Evolutionary conservation across 1,284 basidiomycete genomes (phyloP).

Genomic region (Trichosporon sp.): DNA sequence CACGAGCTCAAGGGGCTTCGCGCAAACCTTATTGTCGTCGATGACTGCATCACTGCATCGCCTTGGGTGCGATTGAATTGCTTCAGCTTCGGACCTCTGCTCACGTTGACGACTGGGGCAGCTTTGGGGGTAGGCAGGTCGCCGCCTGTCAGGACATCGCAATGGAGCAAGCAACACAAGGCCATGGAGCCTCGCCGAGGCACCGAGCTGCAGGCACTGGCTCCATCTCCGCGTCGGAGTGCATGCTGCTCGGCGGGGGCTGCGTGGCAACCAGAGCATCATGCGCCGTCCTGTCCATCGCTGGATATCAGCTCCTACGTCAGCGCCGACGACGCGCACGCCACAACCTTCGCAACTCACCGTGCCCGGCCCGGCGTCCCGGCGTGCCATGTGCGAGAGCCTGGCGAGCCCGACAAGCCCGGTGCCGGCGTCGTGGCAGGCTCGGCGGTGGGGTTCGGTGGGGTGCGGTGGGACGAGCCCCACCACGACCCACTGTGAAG

Average conservation of each 20-base stretch:
- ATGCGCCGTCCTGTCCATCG: not conserved
- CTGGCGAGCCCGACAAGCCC: no score
- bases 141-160: not conserved
- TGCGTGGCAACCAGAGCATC: not conserved
- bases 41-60: constrained; percentile 2
- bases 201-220: not conserved
- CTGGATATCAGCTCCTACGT: not conserved
- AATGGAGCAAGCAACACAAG: not conserved
- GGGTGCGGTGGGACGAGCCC: not conserved
- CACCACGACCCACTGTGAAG: not conserved
- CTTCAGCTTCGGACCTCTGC: not conserved
- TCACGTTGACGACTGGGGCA: not conserved
- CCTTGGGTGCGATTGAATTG: not conserved
- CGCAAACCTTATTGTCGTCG: not conserved
- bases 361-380: not conserved
- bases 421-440: not conserved
- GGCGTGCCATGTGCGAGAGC: no score
- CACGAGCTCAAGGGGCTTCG: not conserved
- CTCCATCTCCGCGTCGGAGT: not conserved
- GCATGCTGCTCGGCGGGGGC: not conserved
- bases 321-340: not conserved
- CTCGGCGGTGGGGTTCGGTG: not conserved
- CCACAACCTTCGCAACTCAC: not conserved
- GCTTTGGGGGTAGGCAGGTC: not conserved
- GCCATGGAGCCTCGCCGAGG: not conserved